These are phyloP conservation scores for Trichosanthes truncata DNA, from an alignment of 306 rosid species.

Conservation along the genomic window DNA sequence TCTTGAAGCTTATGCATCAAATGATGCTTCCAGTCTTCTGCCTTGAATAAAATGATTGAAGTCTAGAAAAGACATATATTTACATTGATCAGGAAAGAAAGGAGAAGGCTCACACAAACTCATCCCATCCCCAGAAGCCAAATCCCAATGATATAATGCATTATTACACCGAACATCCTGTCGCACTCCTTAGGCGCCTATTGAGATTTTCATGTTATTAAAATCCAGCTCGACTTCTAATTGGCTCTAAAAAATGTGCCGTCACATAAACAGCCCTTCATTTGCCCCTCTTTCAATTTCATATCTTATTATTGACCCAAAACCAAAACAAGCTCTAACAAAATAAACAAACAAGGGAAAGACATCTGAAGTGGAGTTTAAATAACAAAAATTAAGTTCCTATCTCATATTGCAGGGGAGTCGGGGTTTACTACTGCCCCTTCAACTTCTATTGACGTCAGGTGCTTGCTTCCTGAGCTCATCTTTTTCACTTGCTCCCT, in stretches of 20 bases:
- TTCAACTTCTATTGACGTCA: slow-evolving; percentile 50
- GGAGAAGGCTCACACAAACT: background rate
- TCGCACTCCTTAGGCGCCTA: background rate
- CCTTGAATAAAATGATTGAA: background rate
- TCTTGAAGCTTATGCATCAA: background rate
- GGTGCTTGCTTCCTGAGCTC: slow-evolving; percentile 48
- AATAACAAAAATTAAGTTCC: slow-evolving; percentile 5
- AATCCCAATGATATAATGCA: background rate
- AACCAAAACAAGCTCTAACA: slow-evolving; percentile 8
- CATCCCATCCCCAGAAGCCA: slow-evolving; percentile 2
- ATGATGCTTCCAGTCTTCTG: background rate
- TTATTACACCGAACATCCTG: background rate
- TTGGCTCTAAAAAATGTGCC: slow-evolving; percentile 2
- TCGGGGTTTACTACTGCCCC: slow-evolving; percentile 46
- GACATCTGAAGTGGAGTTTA: background rate
- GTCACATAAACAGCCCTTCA: background rate
- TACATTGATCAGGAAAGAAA: slow-evolving; percentile 8
- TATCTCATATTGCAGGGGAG: slow-evolving; percentile 40
- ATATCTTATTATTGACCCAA: slow-evolving; percentile 4
- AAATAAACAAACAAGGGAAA: background rate
- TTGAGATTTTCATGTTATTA: background rate
- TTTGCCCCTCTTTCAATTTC: slow-evolving; percentile 5
- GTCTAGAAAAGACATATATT: background rate
- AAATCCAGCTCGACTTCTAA: slow-evolving; percentile 1
- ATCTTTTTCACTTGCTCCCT: slow-evolving; percentile 75